phyloP scores from a whole-genome alignment of 768 basidiomycete species.

The Russula griseocarnosa region DNA sequence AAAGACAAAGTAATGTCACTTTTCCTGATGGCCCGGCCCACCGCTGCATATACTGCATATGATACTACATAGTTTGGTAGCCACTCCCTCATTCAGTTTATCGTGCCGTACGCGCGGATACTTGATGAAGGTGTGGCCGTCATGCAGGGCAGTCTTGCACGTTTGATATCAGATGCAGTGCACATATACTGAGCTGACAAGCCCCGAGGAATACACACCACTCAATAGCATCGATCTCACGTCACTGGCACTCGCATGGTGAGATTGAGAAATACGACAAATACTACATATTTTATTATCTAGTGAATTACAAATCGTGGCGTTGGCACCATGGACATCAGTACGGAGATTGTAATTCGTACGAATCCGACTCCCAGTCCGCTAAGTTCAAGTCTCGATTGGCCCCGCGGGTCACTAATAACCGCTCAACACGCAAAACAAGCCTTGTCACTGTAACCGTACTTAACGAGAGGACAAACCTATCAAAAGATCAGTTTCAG shows the following conservation, averaged over 20 bases:
- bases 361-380: constrained; percentile 16
- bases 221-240: neutral
- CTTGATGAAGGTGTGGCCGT: too few relatives aligned
- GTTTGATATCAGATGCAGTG: neutral
- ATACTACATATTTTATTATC: neutral
- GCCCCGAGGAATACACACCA: too few relatives aligned
- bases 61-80: too few relatives aligned
- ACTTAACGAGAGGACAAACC: constrained; percentile 18
- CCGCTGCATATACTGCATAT: too few relatives aligned
- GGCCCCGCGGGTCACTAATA: constrained; percentile 7
- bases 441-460: constrained; percentile 18
- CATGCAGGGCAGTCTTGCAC: too few relatives aligned
- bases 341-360: constrained; percentile 4
- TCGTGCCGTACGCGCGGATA: too few relatives aligned
- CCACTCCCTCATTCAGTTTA: too few relatives aligned
- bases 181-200: neutral
- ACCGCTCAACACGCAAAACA: constrained; percentile 20
- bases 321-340: neutral
- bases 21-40: too few relatives aligned
- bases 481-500: neutral
- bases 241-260: neutral
- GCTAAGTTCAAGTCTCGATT: neutral
- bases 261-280: neutral
- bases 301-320: neutral
- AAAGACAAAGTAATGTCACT: too few relatives aligned